Evolutionary conservation across 1,139 yeast species (phyloP), one percentile per base, ranked within the genome.

Genomic region (Ashbya aceris): DNA sequence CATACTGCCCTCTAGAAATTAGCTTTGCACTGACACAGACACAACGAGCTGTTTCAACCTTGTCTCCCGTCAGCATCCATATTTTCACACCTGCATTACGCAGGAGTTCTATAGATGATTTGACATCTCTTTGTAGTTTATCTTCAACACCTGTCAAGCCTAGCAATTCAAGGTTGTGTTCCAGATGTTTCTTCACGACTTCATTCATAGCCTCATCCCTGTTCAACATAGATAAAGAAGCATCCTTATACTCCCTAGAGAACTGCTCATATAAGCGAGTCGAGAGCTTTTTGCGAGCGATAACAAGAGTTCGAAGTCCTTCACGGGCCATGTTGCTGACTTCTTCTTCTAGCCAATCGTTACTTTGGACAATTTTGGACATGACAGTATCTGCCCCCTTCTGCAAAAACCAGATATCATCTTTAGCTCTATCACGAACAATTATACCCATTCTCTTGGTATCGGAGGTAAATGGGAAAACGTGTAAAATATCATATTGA

Each of bases 31-130:
- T 84, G 12, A 93, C 84, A 20, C 97, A 87, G 30, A 93, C 96
- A 71, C 98, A 91, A 48, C 86, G 77, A 1, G 98, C 98, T 0
- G 99, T 93, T 64, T 93, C 99, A 7, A 91, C 97, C 61, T 93
- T 93, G 61, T 93, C 99, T 50, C 99, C 99, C 0, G 99, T 93
- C 40, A 93, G 69, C 98, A 93, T 93, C 99, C 99, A 93, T 41
- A 93, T 91, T 56, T 86, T 86, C 45, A 93, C 79, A 2, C 98
- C 98, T 0, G 98, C 99, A 65, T 93, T 91, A 53, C 98, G 73
- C 50, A 93, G 70, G 31, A 91, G 70, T 65, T 93, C 99, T 47
- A 93, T 80, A 0, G 96, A 85, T 0, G 94, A 76, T 61, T 89
- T 91, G 44, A 93, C 96, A 59, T 89, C 89, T 42, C 75, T 74